phyloP scores from a whole-genome alignment of 768 basidiomycete genomes.

The Coprinellus aureogranulatus region DNA sequence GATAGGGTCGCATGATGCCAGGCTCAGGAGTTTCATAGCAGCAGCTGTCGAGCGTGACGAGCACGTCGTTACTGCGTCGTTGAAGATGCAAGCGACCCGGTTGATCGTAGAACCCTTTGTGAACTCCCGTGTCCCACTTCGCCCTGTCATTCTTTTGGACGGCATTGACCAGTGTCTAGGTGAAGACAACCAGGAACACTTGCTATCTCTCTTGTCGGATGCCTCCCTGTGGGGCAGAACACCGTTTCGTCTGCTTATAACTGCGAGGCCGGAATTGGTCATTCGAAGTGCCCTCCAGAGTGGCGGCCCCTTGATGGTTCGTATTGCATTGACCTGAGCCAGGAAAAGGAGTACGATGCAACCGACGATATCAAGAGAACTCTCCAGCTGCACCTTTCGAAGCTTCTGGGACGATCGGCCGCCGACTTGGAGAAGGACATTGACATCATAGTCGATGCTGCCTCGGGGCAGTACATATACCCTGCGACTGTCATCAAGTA shows the following conservation, averaged over 20 bases:
- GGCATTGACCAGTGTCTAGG: conserved; percentile 2
- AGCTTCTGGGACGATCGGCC: not conserved
- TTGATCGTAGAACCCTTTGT: not conserved
- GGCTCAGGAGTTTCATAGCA: not conserved
- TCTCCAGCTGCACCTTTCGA: not conserved
- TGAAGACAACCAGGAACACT: not conserved
- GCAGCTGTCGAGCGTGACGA: not conserved
- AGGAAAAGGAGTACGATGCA: not conserved
- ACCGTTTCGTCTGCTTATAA: not conserved
- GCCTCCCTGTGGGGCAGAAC: not conserved
- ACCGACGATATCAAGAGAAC: not conserved
- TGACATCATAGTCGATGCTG: conserved; percentile 1
- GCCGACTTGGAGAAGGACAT: not conserved
- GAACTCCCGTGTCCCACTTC: not conserved
- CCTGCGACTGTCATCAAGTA: conserved; percentile 10
- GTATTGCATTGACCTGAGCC: not conserved
- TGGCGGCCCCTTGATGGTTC: not conserved
- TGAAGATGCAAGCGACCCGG: not conserved
- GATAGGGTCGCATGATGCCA: not conserved
- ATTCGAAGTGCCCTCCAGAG: not conserved
- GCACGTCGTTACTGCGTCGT: not conserved
- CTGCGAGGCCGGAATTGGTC: conserved; percentile 1
- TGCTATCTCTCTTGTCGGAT: not conserved
- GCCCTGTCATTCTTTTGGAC: not conserved
- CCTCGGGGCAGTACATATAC: conserved; percentile 15